Evolutionary conservation across 306 rosid genomes (phyloP).

Genomic region (Glycyrrhiza uralensis): DNA sequence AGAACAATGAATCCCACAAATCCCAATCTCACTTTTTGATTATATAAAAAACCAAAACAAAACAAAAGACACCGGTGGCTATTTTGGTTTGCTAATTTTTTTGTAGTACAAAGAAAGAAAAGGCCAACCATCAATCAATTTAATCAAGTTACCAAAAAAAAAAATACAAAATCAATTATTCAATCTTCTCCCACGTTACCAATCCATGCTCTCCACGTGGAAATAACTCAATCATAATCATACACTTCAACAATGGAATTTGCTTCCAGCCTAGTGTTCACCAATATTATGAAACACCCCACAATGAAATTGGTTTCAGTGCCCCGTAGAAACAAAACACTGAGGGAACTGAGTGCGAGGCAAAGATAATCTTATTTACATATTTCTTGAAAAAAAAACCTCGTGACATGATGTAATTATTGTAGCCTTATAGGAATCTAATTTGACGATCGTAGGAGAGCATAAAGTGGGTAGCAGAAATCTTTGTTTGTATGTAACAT

Average conservation of each 20-base stretch:
- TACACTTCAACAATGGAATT: background rate
- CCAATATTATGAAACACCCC: background rate
- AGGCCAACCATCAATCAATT: constrained; percentile 17
- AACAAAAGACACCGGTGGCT: constrained; percentile 41
- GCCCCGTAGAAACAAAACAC: background rate
- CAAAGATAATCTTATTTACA: background rate
- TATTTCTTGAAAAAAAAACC: background rate
- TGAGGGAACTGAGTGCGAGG: background rate
- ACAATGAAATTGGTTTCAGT: background rate
- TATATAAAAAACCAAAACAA: constrained; percentile 25
- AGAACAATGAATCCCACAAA: background rate
- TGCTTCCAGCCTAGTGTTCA: constrained; percentile 34
- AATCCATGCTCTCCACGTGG: constrained; percentile 16
- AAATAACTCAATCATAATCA: background rate
- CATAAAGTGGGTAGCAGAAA: background rate
- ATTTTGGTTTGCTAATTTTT: background rate
- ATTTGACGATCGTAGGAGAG: background rate
- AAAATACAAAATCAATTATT: too few relatives aligned
- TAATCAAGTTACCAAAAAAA: too few relatives aligned
- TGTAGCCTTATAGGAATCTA: too few relatives aligned
- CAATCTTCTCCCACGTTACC: constrained; percentile 47
- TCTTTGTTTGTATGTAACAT: background rate
- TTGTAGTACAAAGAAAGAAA: constrained; percentile 6
- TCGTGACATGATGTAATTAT: background rate
- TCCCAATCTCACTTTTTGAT: background rate